Evolutionary conservation across 306 rosid genomes (phyloP).

Genomic region (Acmispon strigosus): DNA sequence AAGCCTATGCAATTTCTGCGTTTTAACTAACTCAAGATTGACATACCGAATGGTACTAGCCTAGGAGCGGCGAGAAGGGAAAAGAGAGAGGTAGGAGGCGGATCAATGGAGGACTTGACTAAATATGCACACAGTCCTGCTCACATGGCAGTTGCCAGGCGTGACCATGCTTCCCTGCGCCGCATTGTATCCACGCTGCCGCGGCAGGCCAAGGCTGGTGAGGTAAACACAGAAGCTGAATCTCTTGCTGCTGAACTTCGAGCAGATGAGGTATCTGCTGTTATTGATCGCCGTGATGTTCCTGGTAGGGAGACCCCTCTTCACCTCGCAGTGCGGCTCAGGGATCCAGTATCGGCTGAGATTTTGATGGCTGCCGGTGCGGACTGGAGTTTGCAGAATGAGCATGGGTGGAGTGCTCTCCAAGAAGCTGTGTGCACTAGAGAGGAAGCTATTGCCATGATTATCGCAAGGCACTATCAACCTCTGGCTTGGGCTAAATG

Average conservation of each 20-base stretch:
- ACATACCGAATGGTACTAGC: slow-evolving; percentile 17
- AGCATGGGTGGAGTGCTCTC: slow-evolving; percentile 97
- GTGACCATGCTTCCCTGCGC: slow-evolving; percentile 60
- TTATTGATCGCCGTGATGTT: slow-evolving; percentile 86
- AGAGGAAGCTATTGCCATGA: slow-evolving; percentile 91
- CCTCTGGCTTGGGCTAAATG: slow-evolving; percentile 99
- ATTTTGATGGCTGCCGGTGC: slow-evolving; percentile 97
- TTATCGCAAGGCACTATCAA: slow-evolving; percentile 81
- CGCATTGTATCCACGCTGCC: slow-evolving; percentile 64
- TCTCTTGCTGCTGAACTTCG: slow-evolving; percentile 76
- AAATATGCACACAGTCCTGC: slow-evolving; percentile 82
- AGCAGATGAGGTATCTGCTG: slow-evolving; percentile 72
- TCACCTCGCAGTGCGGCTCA: slow-evolving; percentile 90
- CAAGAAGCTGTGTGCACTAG: slow-evolving; percentile 95
- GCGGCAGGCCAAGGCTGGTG: slow-evolving; percentile 77
- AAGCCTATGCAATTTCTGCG: slow-evolving; percentile 17
- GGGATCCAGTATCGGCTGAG: slow-evolving; percentile 77
- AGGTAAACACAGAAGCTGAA: slow-evolving; percentile 67
- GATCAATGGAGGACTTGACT: slow-evolving; percentile 65
- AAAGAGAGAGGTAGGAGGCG: slow-evolving; percentile 27
- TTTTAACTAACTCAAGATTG: slow-evolving; percentile 22
- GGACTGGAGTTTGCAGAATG: slow-evolving; percentile 96
- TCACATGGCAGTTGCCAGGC: slow-evolving; percentile 78
- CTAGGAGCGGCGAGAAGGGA: slow-evolving; percentile 30
- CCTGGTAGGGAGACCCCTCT: slow-evolving; percentile 98